Conservation (phyloP, 2,329 filamentous ascomycete genomes). For the Fusarium sp. region DNA sequence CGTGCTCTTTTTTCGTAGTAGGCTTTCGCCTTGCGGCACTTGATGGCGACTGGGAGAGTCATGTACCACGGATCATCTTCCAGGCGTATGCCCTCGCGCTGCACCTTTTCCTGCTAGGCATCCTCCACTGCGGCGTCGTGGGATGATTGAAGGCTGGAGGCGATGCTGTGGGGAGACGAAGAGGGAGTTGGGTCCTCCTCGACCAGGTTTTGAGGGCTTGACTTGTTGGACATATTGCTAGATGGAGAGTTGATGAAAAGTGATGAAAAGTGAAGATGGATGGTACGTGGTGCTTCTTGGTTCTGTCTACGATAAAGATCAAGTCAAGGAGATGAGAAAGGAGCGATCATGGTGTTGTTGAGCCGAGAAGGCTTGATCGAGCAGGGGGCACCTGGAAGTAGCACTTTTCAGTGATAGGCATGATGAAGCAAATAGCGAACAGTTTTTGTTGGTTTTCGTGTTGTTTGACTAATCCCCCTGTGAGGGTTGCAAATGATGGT, state of each 20-base stretch:
- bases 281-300: not conserved
- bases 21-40: not conserved
- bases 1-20: not conserved
- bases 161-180: not conserved
- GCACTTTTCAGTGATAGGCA: not conserved
- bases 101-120: not conserved
- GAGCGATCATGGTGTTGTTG: not conserved
- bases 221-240: not conserved
- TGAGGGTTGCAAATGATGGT: not conserved
- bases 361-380: not conserved
- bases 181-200: not conserved
- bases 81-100: not conserved
- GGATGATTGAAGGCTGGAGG: not conserved
- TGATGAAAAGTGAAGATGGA: not conserved
- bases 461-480: not conserved
- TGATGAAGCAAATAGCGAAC: not conserved
- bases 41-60: not conserved
- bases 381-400: too few relatives aligned
- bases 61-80: not conserved
- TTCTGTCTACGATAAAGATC: not conserved
- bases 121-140: not conserved
- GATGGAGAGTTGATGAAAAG: too few relatives aligned
- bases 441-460: not conserved
- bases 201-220: not conserved
- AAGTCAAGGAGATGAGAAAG: not conserved